phyloP scores from a whole-genome alignment of 2,329 filamentous ascomycete genomes.

The Apiospora phragmitis region DNA sequence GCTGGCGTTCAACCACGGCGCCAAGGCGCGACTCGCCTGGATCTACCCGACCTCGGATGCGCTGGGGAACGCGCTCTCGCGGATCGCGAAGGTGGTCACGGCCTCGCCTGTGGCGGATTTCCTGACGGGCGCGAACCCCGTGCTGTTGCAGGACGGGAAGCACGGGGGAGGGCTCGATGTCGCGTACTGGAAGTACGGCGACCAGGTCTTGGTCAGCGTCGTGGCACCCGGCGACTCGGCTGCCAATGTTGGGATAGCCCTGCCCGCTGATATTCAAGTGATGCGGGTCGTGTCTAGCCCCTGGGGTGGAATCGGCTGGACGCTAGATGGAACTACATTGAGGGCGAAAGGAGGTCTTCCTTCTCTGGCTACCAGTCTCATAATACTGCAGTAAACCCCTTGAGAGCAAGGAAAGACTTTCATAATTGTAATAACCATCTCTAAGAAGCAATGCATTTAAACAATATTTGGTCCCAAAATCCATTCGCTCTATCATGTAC shows the following conservation, averaged over 20 bases:
- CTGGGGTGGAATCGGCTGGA: constrained; percentile 30
- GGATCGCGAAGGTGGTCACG: constrained; percentile 41
- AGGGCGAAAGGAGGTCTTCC: not conserved
- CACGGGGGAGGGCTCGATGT: constrained; percentile 34
- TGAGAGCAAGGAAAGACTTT: not conserved
- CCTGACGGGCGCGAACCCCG: constrained; percentile 34
- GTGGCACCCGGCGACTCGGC: constrained; percentile 33
- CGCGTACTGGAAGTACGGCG: constrained; percentile 34
- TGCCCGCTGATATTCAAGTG: constrained; percentile 21
- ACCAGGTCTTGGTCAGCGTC: constrained; percentile 36
- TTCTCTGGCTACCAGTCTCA: not conserved
- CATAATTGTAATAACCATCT: not conserved
- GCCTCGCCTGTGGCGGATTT: constrained; percentile 38
- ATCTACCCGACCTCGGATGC: constrained; percentile 41
- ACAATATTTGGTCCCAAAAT: not conserved
- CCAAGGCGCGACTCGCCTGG: constrained; percentile 45
- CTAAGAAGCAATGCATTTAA: not conserved
- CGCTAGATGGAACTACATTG: constrained; percentile 15
- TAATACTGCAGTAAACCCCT: not conserved
- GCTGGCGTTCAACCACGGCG: constrained; percentile 47
- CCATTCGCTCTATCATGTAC: not conserved
- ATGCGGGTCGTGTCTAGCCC: constrained; percentile 17
- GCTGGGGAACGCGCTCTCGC: constrained; percentile 40
- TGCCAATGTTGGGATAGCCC: constrained; percentile 20
- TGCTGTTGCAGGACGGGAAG: constrained; percentile 2